Percentiles rank a stretch among this genome's conserved stretches.
phyloP scores from a whole-genome alignment of 495 filamentous ascomycete species.

The Aspergillus kassunensis region DNA sequence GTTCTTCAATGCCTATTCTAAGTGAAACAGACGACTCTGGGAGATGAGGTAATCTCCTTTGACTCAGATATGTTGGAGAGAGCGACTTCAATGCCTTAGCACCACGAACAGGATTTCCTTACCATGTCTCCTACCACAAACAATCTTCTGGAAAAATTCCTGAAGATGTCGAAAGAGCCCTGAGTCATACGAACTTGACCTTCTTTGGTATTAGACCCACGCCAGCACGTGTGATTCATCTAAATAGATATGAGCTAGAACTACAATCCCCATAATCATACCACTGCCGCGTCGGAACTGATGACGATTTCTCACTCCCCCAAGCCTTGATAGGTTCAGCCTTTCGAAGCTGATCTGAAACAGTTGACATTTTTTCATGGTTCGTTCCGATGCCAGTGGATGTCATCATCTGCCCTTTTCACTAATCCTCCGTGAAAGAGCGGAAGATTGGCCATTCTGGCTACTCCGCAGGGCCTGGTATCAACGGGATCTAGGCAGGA shows the following conservation, averaged over 20 bases:
- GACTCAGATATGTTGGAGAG: background rate
- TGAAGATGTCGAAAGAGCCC: too few relatives aligned
- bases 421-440: background rate
- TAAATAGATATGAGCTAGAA: background rate
- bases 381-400: background rate
- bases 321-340: background rate
- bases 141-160: background rate
- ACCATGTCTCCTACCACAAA: too few relatives aligned
- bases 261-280: constrained; percentile 4
- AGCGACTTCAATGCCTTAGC: too few relatives aligned
- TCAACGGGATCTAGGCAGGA: background rate
- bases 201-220: background rate
- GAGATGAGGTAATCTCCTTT: background rate
- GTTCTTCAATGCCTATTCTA: too few relatives aligned
- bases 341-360: background rate
- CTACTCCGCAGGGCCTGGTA: background rate
- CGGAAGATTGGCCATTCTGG: too few relatives aligned
- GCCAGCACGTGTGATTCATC: background rate
- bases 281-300: background rate
- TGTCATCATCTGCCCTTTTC: background rate
- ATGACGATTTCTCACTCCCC: background rate
- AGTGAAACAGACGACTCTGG: too few relatives aligned
- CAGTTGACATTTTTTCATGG: background rate
- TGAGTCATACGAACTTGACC: background rate
- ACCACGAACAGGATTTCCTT: too few relatives aligned